phyloP scores from a whole-genome alignment of 768 basidiomycete species.

The Lactarius vividus region DNA sequence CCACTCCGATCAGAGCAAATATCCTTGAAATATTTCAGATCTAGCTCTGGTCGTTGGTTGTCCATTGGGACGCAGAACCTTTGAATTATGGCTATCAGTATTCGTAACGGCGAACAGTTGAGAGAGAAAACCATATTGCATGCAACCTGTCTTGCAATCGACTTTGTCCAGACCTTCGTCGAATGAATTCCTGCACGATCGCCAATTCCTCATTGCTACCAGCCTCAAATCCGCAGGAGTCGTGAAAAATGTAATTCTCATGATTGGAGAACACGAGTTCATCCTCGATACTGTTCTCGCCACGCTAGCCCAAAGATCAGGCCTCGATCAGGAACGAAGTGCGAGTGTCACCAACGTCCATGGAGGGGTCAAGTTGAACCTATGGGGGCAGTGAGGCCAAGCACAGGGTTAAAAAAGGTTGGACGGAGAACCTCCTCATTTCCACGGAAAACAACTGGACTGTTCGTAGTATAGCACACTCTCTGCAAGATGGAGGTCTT shows the following conservation, averaged over 20 bases:
- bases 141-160: background rate
- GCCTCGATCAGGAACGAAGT: background rate
- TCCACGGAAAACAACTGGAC: background rate
- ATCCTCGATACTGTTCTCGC: background rate
- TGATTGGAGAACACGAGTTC: background rate
- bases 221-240: background rate
- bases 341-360: background rate
- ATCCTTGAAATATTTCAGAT: background rate
- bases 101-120: background rate
- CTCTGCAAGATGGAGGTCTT: background rate
- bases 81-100: background rate
- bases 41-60: background rate
- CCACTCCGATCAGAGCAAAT: background rate
- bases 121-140: background rate
- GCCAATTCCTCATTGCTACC: background rate
- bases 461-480: background rate
- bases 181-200: background rate
- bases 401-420: background rate
- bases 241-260: background rate
- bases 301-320: background rate
- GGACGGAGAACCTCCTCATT: too few relatives aligned
- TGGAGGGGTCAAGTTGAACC: background rate
- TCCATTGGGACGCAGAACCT: background rate
- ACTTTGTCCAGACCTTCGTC: background rate
- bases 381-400: background rate